A percentile compares a stretch with the other conserved stretches of the same genome.
These are phyloP conservation scores for Citrus reticulata DNA, from an alignment of 345 rosid genomes.

Conservation along the genomic window DNA sequence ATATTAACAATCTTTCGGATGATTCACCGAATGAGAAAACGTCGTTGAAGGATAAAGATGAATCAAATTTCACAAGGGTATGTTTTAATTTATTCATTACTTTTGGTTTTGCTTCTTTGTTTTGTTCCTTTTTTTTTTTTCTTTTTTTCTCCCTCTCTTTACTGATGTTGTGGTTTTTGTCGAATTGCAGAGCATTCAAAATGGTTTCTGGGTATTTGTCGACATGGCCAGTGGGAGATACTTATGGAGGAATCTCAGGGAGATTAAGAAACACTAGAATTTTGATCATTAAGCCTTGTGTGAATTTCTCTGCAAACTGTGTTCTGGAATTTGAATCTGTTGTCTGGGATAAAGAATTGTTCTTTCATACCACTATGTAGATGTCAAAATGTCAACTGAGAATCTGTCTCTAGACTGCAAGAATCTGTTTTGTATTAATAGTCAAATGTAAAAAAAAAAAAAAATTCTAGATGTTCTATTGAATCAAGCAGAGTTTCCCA, in stretches of 20 bases:
- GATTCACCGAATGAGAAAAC: slow-evolving; percentile 34
- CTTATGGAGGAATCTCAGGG: slow-evolving; percentile 71
- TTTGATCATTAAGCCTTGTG: not conserved
- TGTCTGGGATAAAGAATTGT: not conserved
- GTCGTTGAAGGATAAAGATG: slow-evolving; percentile 37
- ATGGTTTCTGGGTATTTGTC: slow-evolving; percentile 78
- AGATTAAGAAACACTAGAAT: slow-evolving; percentile 37
- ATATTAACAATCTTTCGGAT: slow-evolving; percentile 13
- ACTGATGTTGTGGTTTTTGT: slow-evolving; percentile 5
- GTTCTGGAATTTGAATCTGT: not conserved
- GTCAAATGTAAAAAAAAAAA: not conserved
- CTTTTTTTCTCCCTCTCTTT: too few species aligned
- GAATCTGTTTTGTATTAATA: not conserved
- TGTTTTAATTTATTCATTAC: not conserved
- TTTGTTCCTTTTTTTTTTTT: too few species aligned
- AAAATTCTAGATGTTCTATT: not conserved
- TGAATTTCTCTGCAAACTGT: not conserved
- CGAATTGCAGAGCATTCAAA: slow-evolving; percentile 45
- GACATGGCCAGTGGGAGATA: slow-evolving; percentile 94
- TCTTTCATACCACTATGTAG: not conserved
- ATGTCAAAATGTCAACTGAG: not conserved
- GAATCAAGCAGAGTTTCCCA: not conserved
- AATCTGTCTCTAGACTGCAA: not conserved
- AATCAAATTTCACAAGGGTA: slow-evolving; percentile 50
- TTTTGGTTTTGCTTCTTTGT: not conserved